phyloP scores from a whole-genome alignment of 192 early-diverging fungal species.

The Coemansia sp. region DNA sequence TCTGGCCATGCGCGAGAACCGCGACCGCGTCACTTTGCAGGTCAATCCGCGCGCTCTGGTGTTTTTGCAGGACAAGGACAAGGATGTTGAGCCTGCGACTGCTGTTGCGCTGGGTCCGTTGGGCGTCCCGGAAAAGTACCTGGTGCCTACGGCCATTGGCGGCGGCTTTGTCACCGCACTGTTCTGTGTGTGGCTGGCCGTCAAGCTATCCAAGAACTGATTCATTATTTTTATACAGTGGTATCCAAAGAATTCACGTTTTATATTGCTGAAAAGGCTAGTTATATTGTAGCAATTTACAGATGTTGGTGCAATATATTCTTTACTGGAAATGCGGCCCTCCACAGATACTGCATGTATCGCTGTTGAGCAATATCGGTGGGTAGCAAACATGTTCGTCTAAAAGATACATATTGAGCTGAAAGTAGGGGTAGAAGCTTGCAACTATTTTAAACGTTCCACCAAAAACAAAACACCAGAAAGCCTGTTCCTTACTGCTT shows the following conservation, averaged over 20 bases:
- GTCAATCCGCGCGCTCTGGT: conserved; percentile 43
- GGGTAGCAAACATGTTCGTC: too few species aligned
- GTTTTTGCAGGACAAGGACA: conserved; percentile 15
- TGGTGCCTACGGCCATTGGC: conserved; percentile 53
- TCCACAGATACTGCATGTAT: too few species aligned
- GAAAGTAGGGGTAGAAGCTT: too few species aligned
- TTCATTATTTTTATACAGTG: conserved; percentile 1
- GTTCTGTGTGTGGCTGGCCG: conserved; percentile 51
- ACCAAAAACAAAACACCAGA: conserved; percentile 15
- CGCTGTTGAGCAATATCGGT: too few species aligned
- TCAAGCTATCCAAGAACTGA: conserved; percentile 55
- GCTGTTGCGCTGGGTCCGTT: conserved; percentile 16
- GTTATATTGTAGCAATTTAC: too few species aligned
- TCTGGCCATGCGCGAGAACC: conserved; percentile 75
- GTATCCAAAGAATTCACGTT: neutral
- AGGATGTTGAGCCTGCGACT: conserved; percentile 2
- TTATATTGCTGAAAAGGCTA: neutral
- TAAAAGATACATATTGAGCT: too few species aligned
- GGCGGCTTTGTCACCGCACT: conserved; percentile 56
- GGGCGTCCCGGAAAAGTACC: conserved; percentile 48
- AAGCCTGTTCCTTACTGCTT: conserved; percentile 44
- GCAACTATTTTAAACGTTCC: conserved; percentile 21
- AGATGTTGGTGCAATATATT: neutral
- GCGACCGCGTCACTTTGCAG: conserved; percentile 73
- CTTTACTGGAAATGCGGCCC: neutral